These are phyloP conservation scores for Candida parachauliodes DNA, from an alignment of 805 yeast genomes.

Conservation along the genomic window DNA sequence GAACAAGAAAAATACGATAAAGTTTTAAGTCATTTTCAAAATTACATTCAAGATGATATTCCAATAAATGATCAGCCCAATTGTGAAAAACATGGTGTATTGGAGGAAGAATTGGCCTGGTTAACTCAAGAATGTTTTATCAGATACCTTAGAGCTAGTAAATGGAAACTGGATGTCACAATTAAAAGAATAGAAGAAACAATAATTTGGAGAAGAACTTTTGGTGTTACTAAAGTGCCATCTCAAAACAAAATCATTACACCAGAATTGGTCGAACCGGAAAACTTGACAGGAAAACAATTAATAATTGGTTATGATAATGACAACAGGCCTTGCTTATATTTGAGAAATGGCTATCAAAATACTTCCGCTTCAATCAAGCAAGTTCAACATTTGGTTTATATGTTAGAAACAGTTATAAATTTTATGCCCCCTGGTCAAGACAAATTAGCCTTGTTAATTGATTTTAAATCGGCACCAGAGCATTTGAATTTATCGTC, in stretches of 20 bases:
- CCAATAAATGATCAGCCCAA: conserved; percentile 25
- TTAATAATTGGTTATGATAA: conserved; percentile 52
- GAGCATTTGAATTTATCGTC: conserved; percentile 33
- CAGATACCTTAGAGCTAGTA: conserved; percentile 49
- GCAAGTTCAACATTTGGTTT: conserved; percentile 55
- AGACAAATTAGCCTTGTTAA: conserved; percentile 50
- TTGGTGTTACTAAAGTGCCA: conserved; percentile 39
- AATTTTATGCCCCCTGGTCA: conserved; percentile 57
- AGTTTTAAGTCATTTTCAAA: conserved; percentile 27
- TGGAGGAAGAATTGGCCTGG: conserved; percentile 38
- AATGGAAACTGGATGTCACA: conserved; percentile 45
- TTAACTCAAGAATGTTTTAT: conserved; percentile 51
- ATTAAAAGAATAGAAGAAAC: conserved; percentile 45
- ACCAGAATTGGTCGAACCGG: conserved; percentile 42
- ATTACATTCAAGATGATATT: conserved; percentile 21
- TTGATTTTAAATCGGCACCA: conserved; percentile 51
- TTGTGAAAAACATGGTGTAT: conserved; percentile 23
- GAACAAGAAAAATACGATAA: conserved; percentile 29
- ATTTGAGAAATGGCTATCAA: conserved; percentile 51
- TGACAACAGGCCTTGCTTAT: conserved; percentile 51
- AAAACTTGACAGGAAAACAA: conserved; percentile 53
- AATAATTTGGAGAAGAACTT: conserved; percentile 53
- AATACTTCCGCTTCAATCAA: conserved; percentile 49
- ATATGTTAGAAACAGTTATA: conserved; percentile 53
- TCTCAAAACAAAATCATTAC: conserved; percentile 28